These are phyloP conservation scores for Tetrapisispora taiwanensis DNA, from an alignment of 805 yeast species.

Conservation along the genomic window DNA sequence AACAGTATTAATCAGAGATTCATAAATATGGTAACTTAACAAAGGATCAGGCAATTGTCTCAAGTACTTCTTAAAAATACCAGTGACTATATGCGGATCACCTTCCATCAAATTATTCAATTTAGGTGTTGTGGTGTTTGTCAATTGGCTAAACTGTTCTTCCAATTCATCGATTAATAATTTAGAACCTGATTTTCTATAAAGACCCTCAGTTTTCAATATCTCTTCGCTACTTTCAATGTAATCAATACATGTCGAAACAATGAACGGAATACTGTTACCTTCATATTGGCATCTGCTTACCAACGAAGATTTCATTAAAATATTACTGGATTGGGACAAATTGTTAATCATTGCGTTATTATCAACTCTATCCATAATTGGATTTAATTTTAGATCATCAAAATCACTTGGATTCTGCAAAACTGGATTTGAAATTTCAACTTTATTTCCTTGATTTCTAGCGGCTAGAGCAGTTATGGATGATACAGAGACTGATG, in stretches of 20 bases:
- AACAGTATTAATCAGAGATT: constrained; percentile 49
- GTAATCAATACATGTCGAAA: constrained; percentile 60
- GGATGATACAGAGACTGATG: constrained; percentile 7
- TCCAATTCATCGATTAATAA: constrained; percentile 34
- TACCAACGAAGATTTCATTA: constrained; percentile 42
- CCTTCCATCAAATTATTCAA: constrained; percentile 32
- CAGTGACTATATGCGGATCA: constrained; percentile 81
- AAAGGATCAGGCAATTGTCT: constrained; percentile 81
- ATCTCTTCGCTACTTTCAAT: constrained; percentile 60
- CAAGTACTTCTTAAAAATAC: constrained; percentile 78
- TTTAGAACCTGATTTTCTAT: constrained; percentile 80
- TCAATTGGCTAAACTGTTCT: constrained; percentile 9
- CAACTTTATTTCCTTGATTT: constrained; percentile 1
- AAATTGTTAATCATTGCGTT: background rate
- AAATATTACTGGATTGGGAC: constrained; percentile 8
- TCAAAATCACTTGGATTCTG: constrained; percentile 31
- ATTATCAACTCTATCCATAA: constrained; percentile 8
- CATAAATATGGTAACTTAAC: constrained; percentile 62
- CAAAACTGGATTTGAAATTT: constrained; percentile 31
- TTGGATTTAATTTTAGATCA: constrained; percentile 27
- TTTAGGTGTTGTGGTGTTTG: background rate
- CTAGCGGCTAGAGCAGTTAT: background rate
- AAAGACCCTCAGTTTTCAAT: constrained; percentile 71
- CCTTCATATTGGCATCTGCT: constrained; percentile 54
- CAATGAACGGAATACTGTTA: constrained; percentile 54